Evolutionary conservation across 352 stramenopile genomes (phyloP).

Genomic region (Pythium scleroteichum): DNA sequence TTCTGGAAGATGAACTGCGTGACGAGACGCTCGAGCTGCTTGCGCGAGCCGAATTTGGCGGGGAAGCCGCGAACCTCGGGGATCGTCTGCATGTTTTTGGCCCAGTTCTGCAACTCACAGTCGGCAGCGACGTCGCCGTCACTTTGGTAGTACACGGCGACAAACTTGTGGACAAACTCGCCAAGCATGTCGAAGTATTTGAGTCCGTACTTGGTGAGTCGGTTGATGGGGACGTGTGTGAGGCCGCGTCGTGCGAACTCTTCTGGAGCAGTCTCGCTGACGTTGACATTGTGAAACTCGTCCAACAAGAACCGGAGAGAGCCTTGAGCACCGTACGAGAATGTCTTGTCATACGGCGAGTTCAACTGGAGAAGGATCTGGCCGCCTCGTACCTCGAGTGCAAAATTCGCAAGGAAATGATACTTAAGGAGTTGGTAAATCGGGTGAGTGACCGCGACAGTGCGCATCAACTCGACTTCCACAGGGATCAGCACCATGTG

Average conservation of each 20-base stretch:
- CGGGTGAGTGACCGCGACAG: slow-evolving; percentile 29
- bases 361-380: slow-evolving; percentile 41
- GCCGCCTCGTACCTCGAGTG: slow-evolving; percentile 25
- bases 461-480: slow-evolving; percentile 43
- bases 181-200: slow-evolving; percentile 12
- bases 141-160: slow-evolving; percentile 8
- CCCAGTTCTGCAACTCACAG: slow-evolving; percentile 36
- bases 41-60: slow-evolving; percentile 3
- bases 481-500: slow-evolving; percentile 33
- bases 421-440: slow-evolving; percentile 42
- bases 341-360: slow-evolving; percentile 38
- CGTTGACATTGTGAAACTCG: slow-evolving; percentile 2
- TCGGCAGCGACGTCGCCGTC: slow-evolving; percentile 18
- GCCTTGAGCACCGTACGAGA: slow-evolving; percentile 36
- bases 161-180: slow-evolving; percentile 3
- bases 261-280: slow-evolving; percentile 17
- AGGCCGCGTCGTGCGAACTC: slow-evolving; percentile 20
- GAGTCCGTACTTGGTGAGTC: slow-evolving; percentile 33
- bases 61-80: slow-evolving; percentile 41
- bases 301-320: slow-evolving; percentile 33
- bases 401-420: slow-evolving; percentile 39
- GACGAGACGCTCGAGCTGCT: slow-evolving; percentile 21
- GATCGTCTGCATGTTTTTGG: slow-evolving; percentile 24
- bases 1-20: slow-evolving; percentile 42
- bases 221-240: slow-evolving; percentile 26